A percentile compares a stretch with the other conserved stretches of the same genome.
Conservation (phyloP, 2,329 filamentous ascomycete genomes). For the Macroventuria anomochaeta region DNA sequence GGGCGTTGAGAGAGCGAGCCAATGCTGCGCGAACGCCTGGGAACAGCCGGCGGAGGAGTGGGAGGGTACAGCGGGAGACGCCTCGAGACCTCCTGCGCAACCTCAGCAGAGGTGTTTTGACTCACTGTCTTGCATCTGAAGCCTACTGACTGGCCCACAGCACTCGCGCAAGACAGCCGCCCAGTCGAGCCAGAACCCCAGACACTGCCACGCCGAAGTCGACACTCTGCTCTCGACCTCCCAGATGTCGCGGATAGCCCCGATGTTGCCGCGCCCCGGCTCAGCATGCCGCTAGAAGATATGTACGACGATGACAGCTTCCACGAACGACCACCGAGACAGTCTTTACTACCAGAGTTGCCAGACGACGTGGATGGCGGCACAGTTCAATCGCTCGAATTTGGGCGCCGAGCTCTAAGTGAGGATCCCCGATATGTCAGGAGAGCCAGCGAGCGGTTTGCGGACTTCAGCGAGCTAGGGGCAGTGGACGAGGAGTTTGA, state of each 20-base stretch:
- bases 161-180: conserved; percentile 58
- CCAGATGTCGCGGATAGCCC: conserved; percentile 57
- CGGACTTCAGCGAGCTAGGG: conserved; percentile 52
- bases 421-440: conserved; percentile 52
- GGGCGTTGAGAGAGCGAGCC: conserved; percentile 60
- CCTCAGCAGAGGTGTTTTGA: conserved; percentile 56
- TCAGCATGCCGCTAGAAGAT: conserved; percentile 52
- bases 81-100: conserved; percentile 62
- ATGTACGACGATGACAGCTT: conserved; percentile 53
- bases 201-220: conserved; percentile 33
- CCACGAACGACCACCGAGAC: conserved; percentile 48
- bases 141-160: conserved; percentile 35
- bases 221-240: conserved; percentile 49
- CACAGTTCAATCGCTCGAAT: conserved; percentile 59
- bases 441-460: conserved; percentile 61
- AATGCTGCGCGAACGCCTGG: conserved; percentile 59
- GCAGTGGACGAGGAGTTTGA: conserved; percentile 46
- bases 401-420: conserved; percentile 50
- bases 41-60: conserved; percentile 57
- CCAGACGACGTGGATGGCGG: conserved; percentile 48
- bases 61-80: conserved; percentile 60
- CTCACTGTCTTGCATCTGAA: neutral
- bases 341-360: conserved; percentile 45
- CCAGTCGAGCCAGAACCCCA: conserved; percentile 57
- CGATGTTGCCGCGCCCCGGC: conserved; percentile 48